Conservation (phyloP, 306 rosid species). For the Cicer judaicum region DNA sequence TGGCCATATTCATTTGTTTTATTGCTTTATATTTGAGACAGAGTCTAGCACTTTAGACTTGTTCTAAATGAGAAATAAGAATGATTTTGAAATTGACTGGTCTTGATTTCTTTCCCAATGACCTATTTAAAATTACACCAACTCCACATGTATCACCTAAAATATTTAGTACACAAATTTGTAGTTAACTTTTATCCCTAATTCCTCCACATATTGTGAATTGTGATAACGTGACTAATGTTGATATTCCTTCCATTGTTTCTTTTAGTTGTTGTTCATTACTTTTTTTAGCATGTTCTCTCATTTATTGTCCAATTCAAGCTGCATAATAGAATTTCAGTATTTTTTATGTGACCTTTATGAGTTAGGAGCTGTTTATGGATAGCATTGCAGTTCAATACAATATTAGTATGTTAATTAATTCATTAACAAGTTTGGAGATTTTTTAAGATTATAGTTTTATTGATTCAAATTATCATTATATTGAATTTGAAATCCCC, state of each 20-base stretch:
- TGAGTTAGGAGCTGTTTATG: no score
- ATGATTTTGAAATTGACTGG: conserved; percentile 10
- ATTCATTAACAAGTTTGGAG: neutral
- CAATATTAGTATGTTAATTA: neutral
- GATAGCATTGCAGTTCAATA: no score
- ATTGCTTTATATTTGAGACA: conserved; percentile 15
- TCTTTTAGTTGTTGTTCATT: conserved; percentile 9
- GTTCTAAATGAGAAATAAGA: neutral
- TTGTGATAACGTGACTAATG: no score
- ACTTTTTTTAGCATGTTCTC: conserved; percentile 3
- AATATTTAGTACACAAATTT: neutral
- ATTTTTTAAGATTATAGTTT: conserved; percentile 4
- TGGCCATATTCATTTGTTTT: conserved; percentile 8
- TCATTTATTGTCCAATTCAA: neutral
- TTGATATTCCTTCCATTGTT: no score
- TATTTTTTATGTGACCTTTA: no score
- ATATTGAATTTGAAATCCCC: no score
- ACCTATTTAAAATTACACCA: conserved; percentile 16
- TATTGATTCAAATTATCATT: neutral
- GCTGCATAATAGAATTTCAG: no score
- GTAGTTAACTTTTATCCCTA: neutral
- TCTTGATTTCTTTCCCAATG: conserved; percentile 37
- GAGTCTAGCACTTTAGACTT: neutral
- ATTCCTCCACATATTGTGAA: neutral
- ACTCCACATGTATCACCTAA: neutral